phyloP scores from a whole-genome alignment of 23 red algal genomes.

The Agarophyton chilense region DNA sequence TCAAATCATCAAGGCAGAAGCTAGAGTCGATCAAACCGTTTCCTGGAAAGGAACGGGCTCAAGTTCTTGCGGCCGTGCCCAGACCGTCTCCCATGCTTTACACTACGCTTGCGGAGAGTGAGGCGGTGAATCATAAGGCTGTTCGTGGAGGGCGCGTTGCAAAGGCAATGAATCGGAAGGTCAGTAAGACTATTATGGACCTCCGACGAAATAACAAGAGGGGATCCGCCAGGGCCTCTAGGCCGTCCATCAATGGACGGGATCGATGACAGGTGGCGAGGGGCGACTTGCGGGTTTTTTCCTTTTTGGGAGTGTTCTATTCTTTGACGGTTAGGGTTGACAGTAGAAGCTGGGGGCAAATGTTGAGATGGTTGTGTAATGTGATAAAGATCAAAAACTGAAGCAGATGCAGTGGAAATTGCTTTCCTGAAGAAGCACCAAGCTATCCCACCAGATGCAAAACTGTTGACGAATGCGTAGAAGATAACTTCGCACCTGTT shows the following conservation, averaged over 20 bases:
- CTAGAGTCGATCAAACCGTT: slow-evolving; percentile 6
- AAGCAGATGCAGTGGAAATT: too few relatives aligned
- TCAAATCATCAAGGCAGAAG: slow-evolving; percentile 53
- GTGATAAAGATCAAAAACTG: too few relatives aligned
- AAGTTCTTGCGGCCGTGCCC: slow-evolving; percentile 42
- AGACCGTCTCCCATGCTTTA: slow-evolving; percentile 41
- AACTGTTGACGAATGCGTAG: too few relatives aligned
- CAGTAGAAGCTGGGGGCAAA: too few relatives aligned
- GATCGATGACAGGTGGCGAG: too few relatives aligned
- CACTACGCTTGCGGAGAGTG: slow-evolving; percentile 58
- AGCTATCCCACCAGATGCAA: too few relatives aligned
- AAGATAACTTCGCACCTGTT: too few relatives aligned
- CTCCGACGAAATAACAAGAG: slow-evolving; percentile 38
- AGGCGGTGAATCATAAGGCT: background rate
- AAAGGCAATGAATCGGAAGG: background rate
- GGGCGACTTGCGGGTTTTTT: background rate
- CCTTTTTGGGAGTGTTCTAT: too few relatives aligned
- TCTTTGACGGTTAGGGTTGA: too few relatives aligned
- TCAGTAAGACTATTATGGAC: slow-evolving; percentile 36
- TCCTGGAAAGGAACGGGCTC: background rate
- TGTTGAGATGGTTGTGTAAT: too few relatives aligned
- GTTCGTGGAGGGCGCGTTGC: slow-evolving; percentile 12
- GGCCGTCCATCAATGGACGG: slow-evolving; percentile 61
- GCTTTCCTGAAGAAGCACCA: too few relatives aligned
- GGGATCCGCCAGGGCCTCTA: background rate